phyloP scores from a whole-genome alignment of 176 grass and related monocot genomes.

The Triticum turgidum region DNA sequence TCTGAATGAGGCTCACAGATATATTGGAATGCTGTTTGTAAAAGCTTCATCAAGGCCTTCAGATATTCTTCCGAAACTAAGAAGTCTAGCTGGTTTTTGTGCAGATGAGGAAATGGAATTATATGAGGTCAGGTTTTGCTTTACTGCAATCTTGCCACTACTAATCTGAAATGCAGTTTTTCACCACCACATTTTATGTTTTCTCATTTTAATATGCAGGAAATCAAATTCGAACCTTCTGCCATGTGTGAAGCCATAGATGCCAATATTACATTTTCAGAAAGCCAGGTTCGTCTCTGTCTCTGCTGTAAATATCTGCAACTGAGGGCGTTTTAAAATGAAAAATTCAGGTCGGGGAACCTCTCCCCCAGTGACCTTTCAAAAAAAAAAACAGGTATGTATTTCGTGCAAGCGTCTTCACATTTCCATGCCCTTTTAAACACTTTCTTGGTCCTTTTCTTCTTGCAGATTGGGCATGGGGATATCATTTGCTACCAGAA shows the following conservation, averaged over 20 bases:
- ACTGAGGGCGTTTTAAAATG: too few species aligned
- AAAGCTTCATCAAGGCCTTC: constrained; percentile 29
- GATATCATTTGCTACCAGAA: constrained; percentile 69
- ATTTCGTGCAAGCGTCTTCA: not conserved
- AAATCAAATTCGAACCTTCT: constrained; percentile 41
- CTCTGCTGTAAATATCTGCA: too few species aligned
- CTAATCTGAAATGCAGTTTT: not conserved
- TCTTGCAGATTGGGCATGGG: constrained; percentile 33
- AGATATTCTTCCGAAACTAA: constrained; percentile 40
- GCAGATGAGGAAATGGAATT: constrained; percentile 30
- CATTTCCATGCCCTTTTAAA: not conserved
- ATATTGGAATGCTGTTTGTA: constrained; percentile 32
- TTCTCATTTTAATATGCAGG: constrained; percentile 17
- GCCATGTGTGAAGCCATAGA: constrained; percentile 18
- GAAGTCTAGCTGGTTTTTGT: constrained; percentile 41
- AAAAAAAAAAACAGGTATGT: not conserved
- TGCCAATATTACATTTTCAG: constrained; percentile 1
- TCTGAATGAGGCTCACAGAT: constrained; percentile 28
- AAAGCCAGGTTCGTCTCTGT: not conserved
- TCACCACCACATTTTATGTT: not conserved
- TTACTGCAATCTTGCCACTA: not conserved
- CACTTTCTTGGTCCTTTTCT: not conserved
- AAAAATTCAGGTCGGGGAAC: too few species aligned
- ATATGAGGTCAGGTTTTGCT: constrained; percentile 31
- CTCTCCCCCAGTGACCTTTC: too few species aligned